Base-by-base conservation (phyloP, 169 alveolate species). In the Sarcocystis neurona region DNA sequence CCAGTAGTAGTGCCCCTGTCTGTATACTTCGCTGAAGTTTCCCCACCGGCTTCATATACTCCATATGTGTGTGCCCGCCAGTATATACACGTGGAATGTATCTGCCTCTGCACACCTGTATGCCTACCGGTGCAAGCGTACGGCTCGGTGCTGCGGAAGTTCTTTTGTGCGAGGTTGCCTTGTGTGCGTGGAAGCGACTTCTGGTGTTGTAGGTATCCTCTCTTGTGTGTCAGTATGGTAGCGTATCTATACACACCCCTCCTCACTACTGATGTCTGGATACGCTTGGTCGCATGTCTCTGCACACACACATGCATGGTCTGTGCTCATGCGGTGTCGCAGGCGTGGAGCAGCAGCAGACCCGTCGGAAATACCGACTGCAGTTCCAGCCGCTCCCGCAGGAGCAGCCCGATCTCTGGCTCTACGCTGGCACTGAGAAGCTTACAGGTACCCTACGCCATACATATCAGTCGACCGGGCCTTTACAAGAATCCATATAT, bases 361-460 rank as follows among this genome's bases (percentile, higher is more conserved):
- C 27, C 46, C 27, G 75, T 6, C 27, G 32, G 43, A 63, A 63
- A n/a, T 63, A 63, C 47, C 39, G 79, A 6, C 32, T 84, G 63
- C 89, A 84, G 89, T 84, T 56, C 32, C 89, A 60, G 68, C 89
- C 89, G 2, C 68, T 84, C 44, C 89, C 89, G 0, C 39, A n/a
- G n/a, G 89, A 84, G 46, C 15, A 46, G 30, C 89, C 89, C 15
- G 89, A 66, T 27, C 79, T 84, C 12, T 84, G 89, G 89, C 37
- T 84, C 20, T 46, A 60, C 79, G 39, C 63, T 46, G 79, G 66
- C 12, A 27, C 41, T n/a, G 89, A 84, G 47, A 84, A 84, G 80
- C 41, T 84, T 4, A 63, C 75, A 63, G 75, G 75, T 63, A 63
- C 27, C 43, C 10, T 58, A 50, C 8, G 18, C n/a, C n/a, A 27